Evolutionary conservation across 768 basidiomycete species (phyloP).

Genomic region (Lanmaoa rubissima): DNA sequence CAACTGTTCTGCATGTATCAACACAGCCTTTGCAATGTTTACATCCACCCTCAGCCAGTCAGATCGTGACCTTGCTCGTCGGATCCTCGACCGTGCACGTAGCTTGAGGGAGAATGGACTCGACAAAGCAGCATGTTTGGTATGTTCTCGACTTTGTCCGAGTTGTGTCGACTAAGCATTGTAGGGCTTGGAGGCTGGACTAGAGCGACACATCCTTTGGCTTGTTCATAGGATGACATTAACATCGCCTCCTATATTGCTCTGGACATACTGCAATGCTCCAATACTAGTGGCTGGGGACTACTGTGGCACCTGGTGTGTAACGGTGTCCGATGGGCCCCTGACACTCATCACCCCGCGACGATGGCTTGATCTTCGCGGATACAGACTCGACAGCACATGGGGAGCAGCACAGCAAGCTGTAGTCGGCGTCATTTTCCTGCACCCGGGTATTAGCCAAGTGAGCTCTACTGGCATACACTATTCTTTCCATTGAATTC

Average conservation of each 20-base stretch:
- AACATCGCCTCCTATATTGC: conserved; percentile 51
- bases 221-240: conserved; percentile 45
- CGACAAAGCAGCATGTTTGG: conserved; percentile 29
- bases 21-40: conserved; percentile 20
- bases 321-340: conserved; percentile 47
- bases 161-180: conserved; percentile 4
- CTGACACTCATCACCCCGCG: conserved; percentile 56
- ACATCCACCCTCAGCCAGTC: conserved; percentile 17
- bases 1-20: conserved; percentile 34
- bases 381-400: conserved; percentile 52
- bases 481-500: conserved; percentile 7
- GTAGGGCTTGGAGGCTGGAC: conserved; percentile 15
- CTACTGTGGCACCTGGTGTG: conserved; percentile 54
- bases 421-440: conserved; percentile 61
- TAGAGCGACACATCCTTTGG: conserved; percentile 25
- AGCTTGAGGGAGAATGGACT: conserved; percentile 26
- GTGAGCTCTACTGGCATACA: conserved; percentile 37
- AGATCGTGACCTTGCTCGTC: conserved; percentile 19
- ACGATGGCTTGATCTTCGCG: conserved; percentile 76
- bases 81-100: conserved; percentile 17
- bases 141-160: conserved; percentile 21
- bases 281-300: conserved; percentile 56
- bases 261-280: conserved; percentile 65
- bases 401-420: conserved; percentile 76
- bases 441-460: conserved; percentile 73